Conservation (phyloP, 441 rosid genomes). For the Codiaeum variegatum region DNA sequence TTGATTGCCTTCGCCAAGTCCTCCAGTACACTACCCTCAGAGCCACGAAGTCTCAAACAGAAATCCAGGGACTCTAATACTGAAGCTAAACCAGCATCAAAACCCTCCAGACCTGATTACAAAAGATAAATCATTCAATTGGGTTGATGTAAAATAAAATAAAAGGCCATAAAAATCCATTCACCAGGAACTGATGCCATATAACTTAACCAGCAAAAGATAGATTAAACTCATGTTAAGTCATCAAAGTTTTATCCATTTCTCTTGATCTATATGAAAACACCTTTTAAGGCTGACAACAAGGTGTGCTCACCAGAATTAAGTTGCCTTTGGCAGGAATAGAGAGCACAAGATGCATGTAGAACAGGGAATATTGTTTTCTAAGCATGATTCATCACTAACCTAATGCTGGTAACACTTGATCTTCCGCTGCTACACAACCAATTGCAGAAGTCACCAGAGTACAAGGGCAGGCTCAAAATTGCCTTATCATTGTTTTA, state of each 20-base stretch:
- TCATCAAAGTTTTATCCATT: not conserved
- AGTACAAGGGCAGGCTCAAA: not conserved
- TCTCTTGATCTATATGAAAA: not conserved
- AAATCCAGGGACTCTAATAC: constrained; percentile 86
- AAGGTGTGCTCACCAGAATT: not conserved
- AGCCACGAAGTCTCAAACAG: constrained; percentile 87
- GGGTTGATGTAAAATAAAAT: constrained; percentile 5
- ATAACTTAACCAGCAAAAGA: constrained; percentile 1
- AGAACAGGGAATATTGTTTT: not conserved
- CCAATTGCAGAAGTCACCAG: constrained; percentile 1
- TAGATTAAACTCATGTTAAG: not conserved
- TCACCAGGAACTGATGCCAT: constrained; percentile 7
- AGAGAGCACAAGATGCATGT: not conserved
- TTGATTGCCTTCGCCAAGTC: constrained; percentile 85
- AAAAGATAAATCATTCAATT: constrained; percentile 10
- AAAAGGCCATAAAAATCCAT: not conserved
- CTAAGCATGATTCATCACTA: not conserved
- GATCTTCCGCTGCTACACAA: not conserved
- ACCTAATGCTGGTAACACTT: not conserved
- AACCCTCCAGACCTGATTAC: constrained; percentile 72
- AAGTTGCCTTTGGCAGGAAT: not conserved
- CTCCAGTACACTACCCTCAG: constrained; percentile 87
- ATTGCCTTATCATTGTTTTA: not conserved
- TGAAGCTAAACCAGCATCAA: constrained; percentile 86
- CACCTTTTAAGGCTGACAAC: not conserved